Conservation (phyloP, 129 eudicot species). For the Sambucus nigra region DNA sequence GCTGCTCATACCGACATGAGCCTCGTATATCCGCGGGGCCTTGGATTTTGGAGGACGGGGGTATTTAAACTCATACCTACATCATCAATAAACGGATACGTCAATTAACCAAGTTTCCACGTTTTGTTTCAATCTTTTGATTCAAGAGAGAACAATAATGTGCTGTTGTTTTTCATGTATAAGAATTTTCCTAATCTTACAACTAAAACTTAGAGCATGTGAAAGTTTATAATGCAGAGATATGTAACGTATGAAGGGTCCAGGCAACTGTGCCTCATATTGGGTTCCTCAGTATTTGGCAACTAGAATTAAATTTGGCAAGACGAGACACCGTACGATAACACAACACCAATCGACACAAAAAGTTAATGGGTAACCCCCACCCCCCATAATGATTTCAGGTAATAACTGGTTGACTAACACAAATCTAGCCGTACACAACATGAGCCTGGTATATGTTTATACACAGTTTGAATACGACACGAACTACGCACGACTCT, state of each 20-base stretch:
- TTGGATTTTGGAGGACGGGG: constrained; percentile 80
- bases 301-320: no score
- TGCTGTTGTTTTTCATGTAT: background rate
- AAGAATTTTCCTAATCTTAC: background rate
- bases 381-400: no score
- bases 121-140: background rate
- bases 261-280: constrained; percentile 3
- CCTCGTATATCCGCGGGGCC: constrained; percentile 88
- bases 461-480: no score
- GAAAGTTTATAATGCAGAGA: no score
- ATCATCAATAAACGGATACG: constrained; percentile 2
- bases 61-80: constrained; percentile 69
- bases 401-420: no score
- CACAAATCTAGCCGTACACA: no score
- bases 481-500: no score
- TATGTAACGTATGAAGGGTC: background rate
- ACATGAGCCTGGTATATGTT: no score
- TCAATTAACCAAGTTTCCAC: background rate
- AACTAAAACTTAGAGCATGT: no score
- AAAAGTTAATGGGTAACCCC: no score
- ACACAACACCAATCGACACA: no score
- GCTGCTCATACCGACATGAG: constrained; percentile 98
- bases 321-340: no score
- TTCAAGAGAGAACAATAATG: background rate
- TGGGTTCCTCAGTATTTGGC: background rate